Percentiles rank a stretch among this genome's conserved stretches.
Conservation (phyloP, 768 basidiomycete species). For the Termitomyces sp. region DNA sequence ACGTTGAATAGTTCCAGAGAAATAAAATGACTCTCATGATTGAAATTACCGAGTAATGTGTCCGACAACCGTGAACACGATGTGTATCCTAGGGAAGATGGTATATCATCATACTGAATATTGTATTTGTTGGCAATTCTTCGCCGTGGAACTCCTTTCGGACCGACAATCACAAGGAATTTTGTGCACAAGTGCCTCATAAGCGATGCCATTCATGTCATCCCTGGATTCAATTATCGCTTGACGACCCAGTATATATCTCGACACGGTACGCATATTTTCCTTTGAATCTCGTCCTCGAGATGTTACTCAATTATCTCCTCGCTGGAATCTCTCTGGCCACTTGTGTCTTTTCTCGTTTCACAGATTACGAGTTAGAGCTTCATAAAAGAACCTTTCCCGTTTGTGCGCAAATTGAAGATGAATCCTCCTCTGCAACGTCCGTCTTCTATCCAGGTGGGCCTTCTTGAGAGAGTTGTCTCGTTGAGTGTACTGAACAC, state of each 20-base stretch:
- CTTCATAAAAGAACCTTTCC: neutral
- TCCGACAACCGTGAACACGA: neutral
- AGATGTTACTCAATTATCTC: neutral
- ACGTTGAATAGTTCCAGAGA: neutral
- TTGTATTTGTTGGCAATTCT: neutral
- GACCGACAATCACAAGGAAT: neutral
- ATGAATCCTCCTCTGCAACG: slow-evolving; percentile 35
- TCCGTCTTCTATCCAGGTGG: slow-evolving; percentile 39
- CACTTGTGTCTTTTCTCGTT: neutral
- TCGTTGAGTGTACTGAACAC: neutral
- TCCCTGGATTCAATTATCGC: neutral
- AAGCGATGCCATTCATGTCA: neutral
- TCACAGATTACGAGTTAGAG: neutral
- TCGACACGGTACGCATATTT: neutral
- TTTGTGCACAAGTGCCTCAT: neutral
- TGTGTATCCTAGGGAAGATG: neutral
- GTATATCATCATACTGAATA: neutral
- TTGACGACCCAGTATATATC: neutral
- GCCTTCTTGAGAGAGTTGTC: neutral
- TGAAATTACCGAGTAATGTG: neutral
- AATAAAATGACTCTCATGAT: neutral
- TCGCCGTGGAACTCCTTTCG: neutral
- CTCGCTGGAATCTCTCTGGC: neutral
- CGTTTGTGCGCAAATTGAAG: slow-evolving; percentile 32
- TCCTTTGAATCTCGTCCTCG: neutral